Percentiles rank a stretch among this genome's conserved stretches.
phyloP scores from a whole-genome alignment of 148 eudicot species.

The Silene latifolia region DNA sequence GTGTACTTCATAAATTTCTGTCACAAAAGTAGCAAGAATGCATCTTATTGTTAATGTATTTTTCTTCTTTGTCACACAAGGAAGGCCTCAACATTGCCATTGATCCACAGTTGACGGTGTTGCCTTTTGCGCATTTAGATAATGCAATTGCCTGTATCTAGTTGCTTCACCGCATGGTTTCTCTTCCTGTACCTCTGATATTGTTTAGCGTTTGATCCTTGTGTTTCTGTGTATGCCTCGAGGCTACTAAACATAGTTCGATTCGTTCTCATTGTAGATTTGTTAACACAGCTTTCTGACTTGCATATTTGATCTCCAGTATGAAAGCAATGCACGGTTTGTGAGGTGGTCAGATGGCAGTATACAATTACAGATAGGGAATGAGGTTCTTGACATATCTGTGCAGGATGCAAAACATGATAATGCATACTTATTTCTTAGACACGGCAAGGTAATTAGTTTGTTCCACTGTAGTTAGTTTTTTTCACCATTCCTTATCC shows the following conservation, averaged over 20 bases:
- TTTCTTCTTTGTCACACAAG: too few species aligned
- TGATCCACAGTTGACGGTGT: too few species aligned
- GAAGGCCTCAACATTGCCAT: too few species aligned
- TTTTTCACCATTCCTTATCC: not conserved
- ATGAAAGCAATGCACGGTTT: constrained; percentile 96
- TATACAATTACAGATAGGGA: constrained; percentile 78
- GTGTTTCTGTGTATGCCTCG: constrained; percentile 1
- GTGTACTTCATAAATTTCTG: too few species aligned
- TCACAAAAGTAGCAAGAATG: too few species aligned
- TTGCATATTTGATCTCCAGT: constrained; percentile 34
- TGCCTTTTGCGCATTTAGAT: too few species aligned
- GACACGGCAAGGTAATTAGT: constrained; percentile 75
- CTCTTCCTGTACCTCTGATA: too few species aligned
- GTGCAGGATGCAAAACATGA: constrained; percentile 97
- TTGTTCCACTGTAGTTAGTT: not conserved
- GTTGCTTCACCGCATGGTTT: too few species aligned
- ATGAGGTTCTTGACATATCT: constrained; percentile 96
- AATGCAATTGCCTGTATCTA: too few species aligned
- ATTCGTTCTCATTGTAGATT: not conserved
- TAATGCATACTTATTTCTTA: constrained; percentile 80
- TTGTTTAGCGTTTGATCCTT: not conserved
- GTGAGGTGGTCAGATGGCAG: constrained; percentile 99
- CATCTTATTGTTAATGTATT: too few species aligned
- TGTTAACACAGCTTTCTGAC: not conserved
- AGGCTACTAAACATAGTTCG: not conserved